These are phyloP conservation scores for Chlorella sp. DNA, from an alignment of 139 green algal species.

Conservation along the genomic window DNA sequence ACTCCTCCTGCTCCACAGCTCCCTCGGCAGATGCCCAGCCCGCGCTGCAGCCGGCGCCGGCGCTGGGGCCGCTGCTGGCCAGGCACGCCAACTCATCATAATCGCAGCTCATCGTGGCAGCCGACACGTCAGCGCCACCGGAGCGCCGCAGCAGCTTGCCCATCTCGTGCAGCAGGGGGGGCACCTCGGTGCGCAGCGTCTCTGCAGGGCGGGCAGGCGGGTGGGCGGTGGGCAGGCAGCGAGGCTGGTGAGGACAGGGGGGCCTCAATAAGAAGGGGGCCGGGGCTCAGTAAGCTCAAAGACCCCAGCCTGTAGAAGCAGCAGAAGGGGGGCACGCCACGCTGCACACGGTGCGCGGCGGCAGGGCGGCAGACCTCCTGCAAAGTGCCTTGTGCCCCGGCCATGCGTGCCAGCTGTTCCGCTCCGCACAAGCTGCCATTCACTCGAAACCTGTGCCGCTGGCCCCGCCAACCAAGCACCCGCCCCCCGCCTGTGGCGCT, in stretches of 20 bases:
- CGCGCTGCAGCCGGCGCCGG: background rate
- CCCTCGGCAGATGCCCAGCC: background rate
- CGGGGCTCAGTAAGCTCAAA: too few species aligned
- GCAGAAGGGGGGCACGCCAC: too few species aligned
- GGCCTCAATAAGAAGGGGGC: background rate
- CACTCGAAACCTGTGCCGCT: background rate
- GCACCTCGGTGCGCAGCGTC: constrained; percentile 52
- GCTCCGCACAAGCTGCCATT: too few species aligned
- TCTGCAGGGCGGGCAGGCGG: constrained; percentile 8
- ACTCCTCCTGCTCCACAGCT: background rate
- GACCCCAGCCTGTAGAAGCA: background rate
- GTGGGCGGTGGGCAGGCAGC: background rate
- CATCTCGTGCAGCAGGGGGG: constrained; percentile 23
- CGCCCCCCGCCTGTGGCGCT: too few species aligned
- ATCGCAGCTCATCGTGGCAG: too few species aligned
- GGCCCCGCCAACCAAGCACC: background rate
- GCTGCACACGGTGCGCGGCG: too few species aligned
- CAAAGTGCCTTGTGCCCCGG: too few species aligned
- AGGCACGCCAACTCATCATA: constrained; percentile 24
- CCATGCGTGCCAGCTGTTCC: too few species aligned
- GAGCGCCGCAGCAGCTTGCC: background rate
- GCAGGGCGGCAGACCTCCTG: background rate
- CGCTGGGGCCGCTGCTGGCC: background rate
- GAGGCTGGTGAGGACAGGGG: background rate
- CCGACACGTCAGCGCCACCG: background rate